Percentiles rank a stretch among this genome's conserved stretches.
Evolutionary conservation across 208 protist genomes (phyloP).

Genomic region (Trichomonas vaginalis): DNA sequence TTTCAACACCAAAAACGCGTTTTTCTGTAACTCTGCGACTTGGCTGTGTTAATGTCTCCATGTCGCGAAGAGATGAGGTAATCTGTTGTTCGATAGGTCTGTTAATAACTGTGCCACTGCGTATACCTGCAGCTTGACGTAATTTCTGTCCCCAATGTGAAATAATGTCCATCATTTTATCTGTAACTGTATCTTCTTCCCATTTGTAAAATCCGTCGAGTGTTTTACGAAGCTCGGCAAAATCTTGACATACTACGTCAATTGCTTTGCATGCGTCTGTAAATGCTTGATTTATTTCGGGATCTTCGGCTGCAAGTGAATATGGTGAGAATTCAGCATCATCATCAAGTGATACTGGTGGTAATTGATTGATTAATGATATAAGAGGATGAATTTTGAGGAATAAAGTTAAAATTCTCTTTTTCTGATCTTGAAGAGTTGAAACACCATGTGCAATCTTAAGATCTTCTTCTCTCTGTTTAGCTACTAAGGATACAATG

Average conservation of each 20-base stretch:
- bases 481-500: background rate
- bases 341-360: background rate
- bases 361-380: background rate
- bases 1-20: background rate
- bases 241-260: background rate
- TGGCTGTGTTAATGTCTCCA: background rate
- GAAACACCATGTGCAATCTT: background rate
- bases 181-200: background rate
- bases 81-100: constrained; percentile 17
- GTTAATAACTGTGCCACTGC: background rate
- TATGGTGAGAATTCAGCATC: background rate
- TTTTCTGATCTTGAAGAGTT: background rate
- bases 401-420: background rate
- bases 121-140: background rate
- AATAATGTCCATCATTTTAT: background rate
- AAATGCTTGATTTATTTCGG: background rate
- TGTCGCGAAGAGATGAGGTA: background rate
- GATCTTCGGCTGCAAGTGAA: background rate
- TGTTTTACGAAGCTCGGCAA: background rate
- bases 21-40: background rate
- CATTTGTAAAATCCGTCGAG: background rate
- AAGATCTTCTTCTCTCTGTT: background rate
- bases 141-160: background rate
- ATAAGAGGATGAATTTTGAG: background rate
- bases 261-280: background rate